phyloP scores from a whole-genome alignment of 345 rosid genomes.

The Aquilaria sinensis region DNA sequence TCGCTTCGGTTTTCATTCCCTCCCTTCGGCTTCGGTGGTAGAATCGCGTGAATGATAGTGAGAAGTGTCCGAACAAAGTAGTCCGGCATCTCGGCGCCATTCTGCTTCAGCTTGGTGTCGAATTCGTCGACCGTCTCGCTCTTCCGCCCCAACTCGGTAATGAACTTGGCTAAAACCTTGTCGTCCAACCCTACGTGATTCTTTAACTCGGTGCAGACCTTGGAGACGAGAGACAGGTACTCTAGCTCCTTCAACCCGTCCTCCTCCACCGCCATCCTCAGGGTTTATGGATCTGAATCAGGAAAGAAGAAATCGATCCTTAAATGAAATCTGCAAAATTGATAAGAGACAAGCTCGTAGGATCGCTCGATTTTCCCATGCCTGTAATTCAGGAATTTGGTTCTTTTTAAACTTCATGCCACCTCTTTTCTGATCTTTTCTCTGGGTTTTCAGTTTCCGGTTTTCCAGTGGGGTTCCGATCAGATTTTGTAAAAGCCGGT shows the following conservation, averaged over 20 bases:
- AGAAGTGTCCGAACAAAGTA: slow-evolving; percentile 76
- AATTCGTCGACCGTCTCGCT: slow-evolving; percentile 68
- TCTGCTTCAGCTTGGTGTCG: slow-evolving; percentile 57
- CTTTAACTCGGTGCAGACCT: slow-evolving; percentile 76
- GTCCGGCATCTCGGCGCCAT: slow-evolving; percentile 87
- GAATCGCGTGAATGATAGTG: slow-evolving; percentile 75
- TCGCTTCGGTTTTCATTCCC: slow-evolving; percentile 31
- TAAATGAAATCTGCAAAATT: too few species aligned
- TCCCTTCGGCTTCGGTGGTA: slow-evolving; percentile 49
- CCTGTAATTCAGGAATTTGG: too few species aligned
- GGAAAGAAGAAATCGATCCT: too few species aligned
- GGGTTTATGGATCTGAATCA: too few species aligned
- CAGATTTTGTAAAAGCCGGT: too few species aligned
- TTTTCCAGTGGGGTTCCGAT: too few species aligned
- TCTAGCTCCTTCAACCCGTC: slow-evolving; percentile 32
- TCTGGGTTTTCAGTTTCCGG: too few species aligned
- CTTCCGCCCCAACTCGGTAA: slow-evolving; percentile 58
- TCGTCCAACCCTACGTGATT: slow-evolving; percentile 73
- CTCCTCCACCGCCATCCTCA: slow-evolving; percentile 4
- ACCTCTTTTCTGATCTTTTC: too few species aligned
- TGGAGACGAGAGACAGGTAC: slow-evolving; percentile 59
- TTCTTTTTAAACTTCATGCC: too few species aligned
- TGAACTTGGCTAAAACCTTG: slow-evolving; percentile 71
- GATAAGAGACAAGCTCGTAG: too few species aligned
- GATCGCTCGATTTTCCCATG: too few species aligned